These are phyloP conservation scores for Aspergillus sp. DNA, from an alignment of 2,329 filamentous ascomycete species.

Conservation along the genomic window DNA sequence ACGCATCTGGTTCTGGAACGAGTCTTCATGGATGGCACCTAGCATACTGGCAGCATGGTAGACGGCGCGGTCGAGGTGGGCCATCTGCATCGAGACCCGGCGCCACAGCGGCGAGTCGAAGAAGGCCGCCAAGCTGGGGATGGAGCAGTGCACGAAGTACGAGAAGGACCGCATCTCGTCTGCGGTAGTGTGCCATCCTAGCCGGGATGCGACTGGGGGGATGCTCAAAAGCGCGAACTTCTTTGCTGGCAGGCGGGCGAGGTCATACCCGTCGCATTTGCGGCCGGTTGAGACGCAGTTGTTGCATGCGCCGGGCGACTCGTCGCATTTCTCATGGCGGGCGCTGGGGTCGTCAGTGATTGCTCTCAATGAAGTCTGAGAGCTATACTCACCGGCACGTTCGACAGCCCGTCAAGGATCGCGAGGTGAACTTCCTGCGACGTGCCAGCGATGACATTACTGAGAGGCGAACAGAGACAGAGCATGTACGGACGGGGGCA, in stretches of 20 bases:
- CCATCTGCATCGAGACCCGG: conserved; percentile 2
- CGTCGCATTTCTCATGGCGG: conserved; percentile 27
- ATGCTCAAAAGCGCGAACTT: neutral
- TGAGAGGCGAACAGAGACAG: too few species aligned
- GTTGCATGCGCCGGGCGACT: conserved; percentile 33
- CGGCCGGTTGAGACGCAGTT: conserved; percentile 38
- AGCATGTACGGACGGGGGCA: too few species aligned
- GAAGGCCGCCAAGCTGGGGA: conserved; percentile 15
- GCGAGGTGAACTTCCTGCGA: neutral
- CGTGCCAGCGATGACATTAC: neutral
- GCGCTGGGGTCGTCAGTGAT: neutral
- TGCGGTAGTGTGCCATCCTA: conserved; percentile 9
- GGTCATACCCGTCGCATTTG: conserved; percentile 36
- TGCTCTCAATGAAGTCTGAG: neutral
- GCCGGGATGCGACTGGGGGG: neutral
- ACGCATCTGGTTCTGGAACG: neutral
- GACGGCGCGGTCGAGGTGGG: conserved; percentile 5
- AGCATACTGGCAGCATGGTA: conserved; percentile 9
- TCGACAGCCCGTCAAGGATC: conserved; percentile 8
- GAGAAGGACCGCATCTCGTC: conserved; percentile 22
- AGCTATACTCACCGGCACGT: conserved; percentile 2
- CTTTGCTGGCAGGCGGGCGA: conserved; percentile 10
- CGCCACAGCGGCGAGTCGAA: conserved; percentile 17
- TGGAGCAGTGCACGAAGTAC: conserved; percentile 16
- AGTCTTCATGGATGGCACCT: conserved; percentile 6